A percentile compares a stretch with the other conserved stretches of the same genome.
phyloP scores from a whole-genome alignment of 805 yeast genomes.

The Myxozyma neglecta region DNA sequence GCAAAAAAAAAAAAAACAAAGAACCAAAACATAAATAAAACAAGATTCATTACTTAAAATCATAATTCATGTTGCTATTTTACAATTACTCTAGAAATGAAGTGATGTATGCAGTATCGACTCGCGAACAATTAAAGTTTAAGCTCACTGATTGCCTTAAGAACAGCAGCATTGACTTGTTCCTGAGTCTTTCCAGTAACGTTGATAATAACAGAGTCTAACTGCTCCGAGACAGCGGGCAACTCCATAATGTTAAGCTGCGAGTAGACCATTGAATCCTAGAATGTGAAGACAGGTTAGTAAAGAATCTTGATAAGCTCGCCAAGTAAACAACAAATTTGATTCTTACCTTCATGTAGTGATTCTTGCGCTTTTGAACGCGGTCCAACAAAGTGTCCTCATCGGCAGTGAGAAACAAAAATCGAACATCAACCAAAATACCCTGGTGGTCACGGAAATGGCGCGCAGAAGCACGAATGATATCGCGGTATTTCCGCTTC shows the following conservation, averaged over 20 bases:
- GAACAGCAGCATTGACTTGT: conserved; percentile 12
- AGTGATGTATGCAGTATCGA: neutral
- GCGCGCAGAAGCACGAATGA: conserved; percentile 46
- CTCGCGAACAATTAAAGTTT: neutral
- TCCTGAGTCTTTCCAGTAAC: conserved; percentile 27
- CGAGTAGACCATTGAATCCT: conserved; percentile 33
- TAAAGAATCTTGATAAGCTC: neutral
- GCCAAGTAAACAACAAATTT: neutral
- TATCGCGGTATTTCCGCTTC: conserved; percentile 69
- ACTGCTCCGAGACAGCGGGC: conserved; percentile 31
- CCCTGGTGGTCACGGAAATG: conserved; percentile 29
- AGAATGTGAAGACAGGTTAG: neutral
- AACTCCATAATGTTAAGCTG: conserved; percentile 30
- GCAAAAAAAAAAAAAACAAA: too few species aligned
- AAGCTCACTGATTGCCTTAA: conserved; percentile 5
- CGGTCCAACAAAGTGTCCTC: conserved; percentile 61
- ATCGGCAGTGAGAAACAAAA: conserved; percentile 67
- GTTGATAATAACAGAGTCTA: conserved; percentile 26
- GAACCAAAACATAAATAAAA: neutral
- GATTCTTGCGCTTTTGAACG: conserved; percentile 64
- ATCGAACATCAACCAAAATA: conserved; percentile 47
- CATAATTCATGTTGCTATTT: neutral
- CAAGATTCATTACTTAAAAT: neutral
- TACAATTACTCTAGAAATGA: neutral
- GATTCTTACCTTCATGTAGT: conserved; percentile 68